Evolutionary conservation across 1,284 basidiomycete species (phyloP).

Genomic region (Erythrobasidium hasegawianum): DNA sequence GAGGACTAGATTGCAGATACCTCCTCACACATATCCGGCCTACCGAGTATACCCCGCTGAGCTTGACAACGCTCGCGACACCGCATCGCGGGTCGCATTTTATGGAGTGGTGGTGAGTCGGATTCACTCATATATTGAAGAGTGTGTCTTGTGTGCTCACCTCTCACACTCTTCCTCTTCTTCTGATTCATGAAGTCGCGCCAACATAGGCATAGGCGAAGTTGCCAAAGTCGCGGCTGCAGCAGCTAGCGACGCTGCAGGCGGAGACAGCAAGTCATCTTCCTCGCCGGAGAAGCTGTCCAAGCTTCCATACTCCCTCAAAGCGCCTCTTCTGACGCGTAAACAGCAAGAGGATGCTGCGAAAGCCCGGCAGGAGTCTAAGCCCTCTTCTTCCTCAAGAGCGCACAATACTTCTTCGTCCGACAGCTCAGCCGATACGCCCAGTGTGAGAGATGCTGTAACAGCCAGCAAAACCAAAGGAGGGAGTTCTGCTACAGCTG

Average conservation of each 20-base stretch:
- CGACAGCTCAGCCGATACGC: not conserved
- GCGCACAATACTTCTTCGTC: slow-evolving; percentile 5
- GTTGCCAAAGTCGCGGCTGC: slow-evolving; percentile 44
- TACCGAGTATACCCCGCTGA: slow-evolving; percentile 75
- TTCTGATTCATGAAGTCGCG: slow-evolving; percentile 52
- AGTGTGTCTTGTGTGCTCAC: not conserved
- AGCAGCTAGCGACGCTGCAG: slow-evolving; percentile 9
- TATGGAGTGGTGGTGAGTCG: slow-evolving; percentile 95
- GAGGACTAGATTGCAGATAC: slow-evolving; percentile 88
- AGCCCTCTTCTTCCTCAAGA: slow-evolving; percentile 29
- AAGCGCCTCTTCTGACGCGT: slow-evolving; percentile 53
- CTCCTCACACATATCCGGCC: slow-evolving; percentile 83
- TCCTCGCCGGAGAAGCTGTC: slow-evolving; percentile 38
- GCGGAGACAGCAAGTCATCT: too few relatives aligned
- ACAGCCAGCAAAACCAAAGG: slow-evolving; percentile 21
- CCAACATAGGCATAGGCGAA: slow-evolving; percentile 78
- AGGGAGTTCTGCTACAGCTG: slow-evolving; percentile 8
- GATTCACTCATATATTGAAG: slow-evolving; percentile 45
- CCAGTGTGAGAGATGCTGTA: slow-evolving; percentile 14
- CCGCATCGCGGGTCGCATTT: slow-evolving; percentile 95
- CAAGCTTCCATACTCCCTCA: slow-evolving; percentile 53
- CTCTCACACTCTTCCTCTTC: not conserved
- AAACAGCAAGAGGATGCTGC: slow-evolving; percentile 24
- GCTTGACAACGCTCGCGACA: slow-evolving; percentile 84
- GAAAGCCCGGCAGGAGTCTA: slow-evolving; percentile 31